Evolutionary conservation across 495 filamentous ascomycete species (phyloP).

Genomic region (Schizothecium vesticola): DNA sequence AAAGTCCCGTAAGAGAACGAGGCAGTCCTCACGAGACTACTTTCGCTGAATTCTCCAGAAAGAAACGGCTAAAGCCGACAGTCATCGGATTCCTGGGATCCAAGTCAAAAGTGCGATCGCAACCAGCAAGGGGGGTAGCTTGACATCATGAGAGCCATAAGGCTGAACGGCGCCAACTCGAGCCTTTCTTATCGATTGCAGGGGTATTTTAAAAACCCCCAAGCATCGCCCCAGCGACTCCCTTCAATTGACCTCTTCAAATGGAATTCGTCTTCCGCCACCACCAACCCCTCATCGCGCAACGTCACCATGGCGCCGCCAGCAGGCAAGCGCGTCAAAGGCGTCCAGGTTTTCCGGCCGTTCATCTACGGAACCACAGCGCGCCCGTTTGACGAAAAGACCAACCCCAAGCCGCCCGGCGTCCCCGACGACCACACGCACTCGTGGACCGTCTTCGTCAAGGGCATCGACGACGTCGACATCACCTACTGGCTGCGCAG

Average conservation of each 20-base stretch:
- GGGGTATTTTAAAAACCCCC: not conserved
- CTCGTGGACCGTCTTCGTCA: constrained; percentile 89
- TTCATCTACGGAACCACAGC: constrained; percentile 82
- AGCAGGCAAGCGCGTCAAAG: constrained; percentile 56
- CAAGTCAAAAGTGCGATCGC: not conserved
- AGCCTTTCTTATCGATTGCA: constrained; percentile 6
- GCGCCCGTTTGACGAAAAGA: constrained; percentile 58
- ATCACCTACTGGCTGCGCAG: constrained; percentile 94
- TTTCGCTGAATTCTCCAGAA: not conserved
- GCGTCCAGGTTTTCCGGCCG: constrained; percentile 67
- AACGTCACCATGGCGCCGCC: constrained; percentile 43
- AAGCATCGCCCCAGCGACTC: not conserved
- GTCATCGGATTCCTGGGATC: not conserved
- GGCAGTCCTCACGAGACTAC: not conserved
- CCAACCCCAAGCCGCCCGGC: constrained; percentile 54
- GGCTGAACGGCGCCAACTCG: constrained; percentile 15
- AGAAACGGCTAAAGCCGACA: not conserved
- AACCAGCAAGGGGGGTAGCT: not conserved
- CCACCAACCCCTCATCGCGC: not conserved
- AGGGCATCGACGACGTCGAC: constrained; percentile 76
- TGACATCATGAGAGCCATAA: constrained; percentile 14
- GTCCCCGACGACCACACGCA: constrained; percentile 87
- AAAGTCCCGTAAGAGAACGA: not conserved
- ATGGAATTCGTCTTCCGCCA: not conserved
- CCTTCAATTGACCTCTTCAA: not conserved